Evolutionary conservation across 2,329 filamentous ascomycete genomes (phyloP), one percentile per base, ranked within the genome.

Genomic region (Xylaria sp.): DNA sequence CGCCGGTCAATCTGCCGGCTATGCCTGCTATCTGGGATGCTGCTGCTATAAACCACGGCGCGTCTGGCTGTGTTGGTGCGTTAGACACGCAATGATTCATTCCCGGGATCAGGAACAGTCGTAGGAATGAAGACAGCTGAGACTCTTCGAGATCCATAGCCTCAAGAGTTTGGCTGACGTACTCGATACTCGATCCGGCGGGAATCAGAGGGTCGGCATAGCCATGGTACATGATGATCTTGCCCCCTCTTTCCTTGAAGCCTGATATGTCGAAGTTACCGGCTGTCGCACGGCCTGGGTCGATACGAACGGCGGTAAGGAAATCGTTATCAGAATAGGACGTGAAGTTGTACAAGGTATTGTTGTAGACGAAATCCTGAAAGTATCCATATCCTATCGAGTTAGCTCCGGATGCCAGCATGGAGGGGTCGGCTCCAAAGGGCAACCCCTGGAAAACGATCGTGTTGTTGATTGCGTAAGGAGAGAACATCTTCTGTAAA

Each of bases 51-150:
- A 70, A 66, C 71, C 72, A 74, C 10, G 67, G 82, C 77, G 53
- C 82, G 79, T 55, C 70, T 13, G 63, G 64, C 20, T 64, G 55
- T 0, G 66, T 68, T 15, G 69, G 60, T 70, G 56, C 81, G 80
- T 20, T 71, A 5, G 80, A 81, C 4, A 59, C 65, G 69, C 84
- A 87, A 71, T 87, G 85, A 0, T 75, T 77, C 77, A 84, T 84
- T 2, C 84, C 85, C 12, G 79, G 81, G 64, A 86, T 80, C 41
- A 80, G 78, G 78, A 87, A 87, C 73, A 80, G 83, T 39, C 74
- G 70, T 43, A 72, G 70, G 53, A 73, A 73, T 79, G 81, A 7
- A 72, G 63, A 60, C 78, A 80, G 18, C 1, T n/a, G 78, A 72
- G 67, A 76, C 65, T 74, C 1, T 77, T 70, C 2, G 67, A 72